Evolutionary conservation across 257 asterid genomes (phyloP).

Genomic region (Nicotiana tomentosiformis): DNA sequence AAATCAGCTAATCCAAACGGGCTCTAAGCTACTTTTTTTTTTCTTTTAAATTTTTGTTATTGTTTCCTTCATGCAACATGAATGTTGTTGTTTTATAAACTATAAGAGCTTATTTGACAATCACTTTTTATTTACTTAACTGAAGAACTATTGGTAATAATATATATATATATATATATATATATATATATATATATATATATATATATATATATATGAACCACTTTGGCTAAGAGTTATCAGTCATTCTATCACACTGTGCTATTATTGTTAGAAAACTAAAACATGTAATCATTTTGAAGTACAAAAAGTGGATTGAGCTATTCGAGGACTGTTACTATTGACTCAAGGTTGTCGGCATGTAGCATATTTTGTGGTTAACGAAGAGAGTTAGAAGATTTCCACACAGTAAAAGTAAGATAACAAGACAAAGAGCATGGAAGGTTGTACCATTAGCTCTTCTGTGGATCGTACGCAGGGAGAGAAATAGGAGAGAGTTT

Average conservation of each 20-base stretch:
- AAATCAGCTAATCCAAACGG: too few species aligned
- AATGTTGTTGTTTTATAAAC: background rate
- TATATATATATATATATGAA: too few species aligned
- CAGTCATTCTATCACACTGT: background rate
- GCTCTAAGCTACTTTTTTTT: too few species aligned
- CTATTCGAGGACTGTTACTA: background rate
- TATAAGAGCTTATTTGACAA: background rate
- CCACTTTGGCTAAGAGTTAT: background rate
- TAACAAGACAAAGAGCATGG: too few species aligned
- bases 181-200: background rate
- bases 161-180: background rate
- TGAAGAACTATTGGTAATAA: background rate
- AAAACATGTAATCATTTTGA: background rate
- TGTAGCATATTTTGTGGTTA: constrained; percentile 1
- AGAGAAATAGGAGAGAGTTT: too few species aligned
- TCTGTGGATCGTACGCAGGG: too few species aligned
- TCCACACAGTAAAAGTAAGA: background rate
- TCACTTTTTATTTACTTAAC: background rate
- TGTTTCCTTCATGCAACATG: too few species aligned
- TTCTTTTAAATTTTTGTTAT: too few species aligned
- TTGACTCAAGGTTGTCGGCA: background rate
- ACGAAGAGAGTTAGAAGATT: background rate
- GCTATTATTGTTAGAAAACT: background rate
- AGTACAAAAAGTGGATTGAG: background rate
- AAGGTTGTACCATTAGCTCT: too few species aligned